These are phyloP conservation scores for Amanita muscaria DNA, from an alignment of 768 basidiomycete species.

Conservation along the genomic window DNA sequence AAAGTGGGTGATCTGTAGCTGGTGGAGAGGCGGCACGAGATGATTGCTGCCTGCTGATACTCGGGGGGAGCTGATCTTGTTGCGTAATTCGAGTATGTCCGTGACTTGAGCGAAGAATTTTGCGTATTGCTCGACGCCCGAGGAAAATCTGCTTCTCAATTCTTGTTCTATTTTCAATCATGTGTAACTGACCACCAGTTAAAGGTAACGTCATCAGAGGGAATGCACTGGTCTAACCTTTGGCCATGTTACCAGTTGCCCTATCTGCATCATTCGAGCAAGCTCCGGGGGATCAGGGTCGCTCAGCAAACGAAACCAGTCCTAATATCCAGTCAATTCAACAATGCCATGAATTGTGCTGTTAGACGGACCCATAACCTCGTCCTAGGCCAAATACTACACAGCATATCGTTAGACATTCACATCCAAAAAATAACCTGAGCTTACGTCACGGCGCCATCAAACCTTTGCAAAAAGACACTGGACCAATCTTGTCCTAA, in stretches of 20 bases:
- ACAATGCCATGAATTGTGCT: not conserved
- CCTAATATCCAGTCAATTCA: conserved; percentile 31
- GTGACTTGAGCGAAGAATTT: conserved; percentile 17
- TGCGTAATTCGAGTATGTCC: conserved; percentile 9
- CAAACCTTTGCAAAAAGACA: conserved; percentile 92
- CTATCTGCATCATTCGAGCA: conserved; percentile 78
- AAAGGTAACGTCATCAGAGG: too few species aligned
- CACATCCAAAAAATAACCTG: too few species aligned
- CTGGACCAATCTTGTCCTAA: conserved; percentile 94
- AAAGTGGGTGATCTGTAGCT: conserved; percentile 46
- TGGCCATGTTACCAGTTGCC: conserved; percentile 92
- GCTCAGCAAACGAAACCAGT: conserved; percentile 77
- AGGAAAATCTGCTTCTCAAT: conserved; percentile 77
- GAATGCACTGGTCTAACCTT: too few species aligned
- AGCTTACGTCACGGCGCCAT: conserved; percentile 77
- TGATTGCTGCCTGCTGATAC: conserved; percentile 12
- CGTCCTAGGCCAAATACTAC: conserved; percentile 76
- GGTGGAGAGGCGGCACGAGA: conserved; percentile 24
- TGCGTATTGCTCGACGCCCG: conserved; percentile 68
- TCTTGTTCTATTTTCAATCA: conserved; percentile 85
- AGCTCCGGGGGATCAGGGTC: conserved; percentile 80
- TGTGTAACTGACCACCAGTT: conserved; percentile 76
- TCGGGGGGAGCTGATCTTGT: conserved; percentile 8
- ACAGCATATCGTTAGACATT: conserved; percentile 15
- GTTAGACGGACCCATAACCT: conserved; percentile 45